Base-by-base conservation (phyloP, 176 grass and related monocot species). In the Aegilops sharonensis region DNA sequence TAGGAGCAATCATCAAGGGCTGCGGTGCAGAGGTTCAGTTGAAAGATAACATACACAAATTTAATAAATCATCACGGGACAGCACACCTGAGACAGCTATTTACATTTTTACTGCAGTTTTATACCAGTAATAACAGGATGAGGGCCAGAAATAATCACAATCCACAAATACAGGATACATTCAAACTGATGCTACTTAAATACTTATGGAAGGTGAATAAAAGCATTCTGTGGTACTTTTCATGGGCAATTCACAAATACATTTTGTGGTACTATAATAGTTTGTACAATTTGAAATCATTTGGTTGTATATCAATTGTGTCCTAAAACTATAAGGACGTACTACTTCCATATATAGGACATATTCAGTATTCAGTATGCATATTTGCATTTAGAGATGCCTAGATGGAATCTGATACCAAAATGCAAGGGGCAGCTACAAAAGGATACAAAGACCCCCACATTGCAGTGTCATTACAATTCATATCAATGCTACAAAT, bases 321-420 rank as follows among this genome's bases (percentile, higher is more conserved):
- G 35, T 42, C 42, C 31, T 70, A 83, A 2, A 71, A 37, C 47
- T 70, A 83, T 4, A 71, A 37, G 48, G 21, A 29, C 50, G 27
- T 57, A 72, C 13, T 83, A 37, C 8, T 72, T 59, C 20, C 21
- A 83, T 39, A 42, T 59, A 42, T 0, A 59, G 60, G 31, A 83
- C n/a, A 60, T 30, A 5, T 27, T 72, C 65, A 57, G 32, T 37
- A 35, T 57, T 71, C 64, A 37, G 31, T 24, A 34, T 72, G 45
- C 79, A 68, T 52, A 81, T 32, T 68, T 52, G 42, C 6, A 47
- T 68, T 68, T 32, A 54, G 80, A 32, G 6, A 52, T 56, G 32
- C n/a, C 17, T 32, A 66, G 32, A 81, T 59, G 34, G 77, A 57
- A 31, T 89, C 45, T 42, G 54, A 81, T 61, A 40, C 12, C 72